Evolutionary conservation across 371 early-diverging fungal genomes (phyloP).

Genomic region (Chytridium lagenaria): DNA sequence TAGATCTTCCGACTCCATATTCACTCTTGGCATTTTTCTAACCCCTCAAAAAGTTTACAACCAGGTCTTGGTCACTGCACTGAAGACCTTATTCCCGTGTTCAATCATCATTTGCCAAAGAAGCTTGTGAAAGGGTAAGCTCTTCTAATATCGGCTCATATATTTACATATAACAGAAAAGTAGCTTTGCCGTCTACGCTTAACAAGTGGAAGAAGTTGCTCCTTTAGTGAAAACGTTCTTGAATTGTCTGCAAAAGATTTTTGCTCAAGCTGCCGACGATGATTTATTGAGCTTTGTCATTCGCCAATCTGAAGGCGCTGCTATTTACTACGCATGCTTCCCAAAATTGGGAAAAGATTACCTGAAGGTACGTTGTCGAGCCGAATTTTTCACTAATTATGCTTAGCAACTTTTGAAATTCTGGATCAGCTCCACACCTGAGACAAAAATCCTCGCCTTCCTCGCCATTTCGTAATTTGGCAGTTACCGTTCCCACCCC

Average conservation of each 20-base stretch:
- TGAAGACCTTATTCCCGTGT: constrained; percentile 49
- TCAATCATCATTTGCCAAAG: constrained; percentile 49
- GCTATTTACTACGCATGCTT: constrained; percentile 81
- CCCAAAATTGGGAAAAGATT: constrained; percentile 77
- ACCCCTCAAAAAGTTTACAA: too few relatives aligned
- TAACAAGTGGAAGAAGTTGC: constrained; percentile 75
- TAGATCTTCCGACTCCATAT: not conserved
- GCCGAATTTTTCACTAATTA: too few relatives aligned
- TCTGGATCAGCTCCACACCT: constrained; percentile 55
- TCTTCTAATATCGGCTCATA: not conserved
- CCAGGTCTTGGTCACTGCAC: constrained; percentile 68
- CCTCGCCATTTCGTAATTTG: constrained; percentile 77
- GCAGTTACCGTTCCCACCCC: constrained; percentile 54
- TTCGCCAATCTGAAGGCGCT: constrained; percentile 78
- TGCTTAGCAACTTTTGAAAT: constrained; percentile 38
- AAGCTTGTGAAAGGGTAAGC: constrained; percentile 36
- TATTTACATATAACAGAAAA: constrained; percentile 39
- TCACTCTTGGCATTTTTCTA: constrained; percentile 13
- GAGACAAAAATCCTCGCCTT: constrained; percentile 80
- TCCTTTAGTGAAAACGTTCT: constrained; percentile 79
- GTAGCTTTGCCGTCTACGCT: constrained; percentile 61
- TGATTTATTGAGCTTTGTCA: constrained; percentile 78
- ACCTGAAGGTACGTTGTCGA: constrained; percentile 67
- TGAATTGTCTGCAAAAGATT: constrained; percentile 72
- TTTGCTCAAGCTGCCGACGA: constrained; percentile 79